A percentile compares a stretch with the other conserved stretches of the same genome.
Evolutionary conservation across 164 flowering plant genomes (phyloP).

Genomic region (Stephania yunnanensis): DNA sequence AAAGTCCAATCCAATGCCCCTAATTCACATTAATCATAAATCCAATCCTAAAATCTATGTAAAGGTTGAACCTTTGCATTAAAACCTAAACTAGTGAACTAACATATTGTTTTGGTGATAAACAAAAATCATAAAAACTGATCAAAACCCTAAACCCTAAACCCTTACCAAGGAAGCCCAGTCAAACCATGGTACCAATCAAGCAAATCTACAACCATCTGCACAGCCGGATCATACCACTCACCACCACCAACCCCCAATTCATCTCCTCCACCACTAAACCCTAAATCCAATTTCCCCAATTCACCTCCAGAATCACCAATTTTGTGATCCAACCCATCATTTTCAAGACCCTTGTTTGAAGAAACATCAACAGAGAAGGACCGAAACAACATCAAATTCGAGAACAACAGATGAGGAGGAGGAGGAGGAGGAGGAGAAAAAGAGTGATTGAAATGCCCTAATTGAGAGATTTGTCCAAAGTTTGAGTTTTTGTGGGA

Average conservation of each 20-base stretch:
- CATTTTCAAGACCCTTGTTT: slow-evolving; percentile 7
- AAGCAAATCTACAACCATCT: slow-evolving; percentile 40
- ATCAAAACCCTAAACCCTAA: not conserved
- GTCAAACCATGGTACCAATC: slow-evolving; percentile 68
- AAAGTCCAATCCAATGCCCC: not conserved
- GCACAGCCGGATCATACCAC: slow-evolving; percentile 43
- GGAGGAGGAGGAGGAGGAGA: no score
- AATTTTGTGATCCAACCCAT: not conserved
- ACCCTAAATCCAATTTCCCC: slow-evolving; percentile 13
- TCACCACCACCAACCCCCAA: slow-evolving; percentile 20
- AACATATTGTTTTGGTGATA: no score
- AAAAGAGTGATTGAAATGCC: not conserved
- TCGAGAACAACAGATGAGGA: not conserved
- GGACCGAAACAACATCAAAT: slow-evolving; percentile 10
- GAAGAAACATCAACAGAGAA: slow-evolving; percentile 13
- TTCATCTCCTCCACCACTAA: slow-evolving; percentile 15
- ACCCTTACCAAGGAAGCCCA: slow-evolving; percentile 70
- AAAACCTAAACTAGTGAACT: no score
- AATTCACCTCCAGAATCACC: not conserved
- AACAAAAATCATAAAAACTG: not conserved
- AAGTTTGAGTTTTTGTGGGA: slow-evolving; percentile 4
- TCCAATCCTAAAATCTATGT: not conserved
- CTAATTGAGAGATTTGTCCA: not conserved
- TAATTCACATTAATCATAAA: not conserved
- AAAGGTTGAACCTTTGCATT: no score